Evolutionary conservation across 441 rosid genomes (phyloP), one percentile per base, ranked within the genome.

Genomic region (Gossypium lobatum): DNA sequence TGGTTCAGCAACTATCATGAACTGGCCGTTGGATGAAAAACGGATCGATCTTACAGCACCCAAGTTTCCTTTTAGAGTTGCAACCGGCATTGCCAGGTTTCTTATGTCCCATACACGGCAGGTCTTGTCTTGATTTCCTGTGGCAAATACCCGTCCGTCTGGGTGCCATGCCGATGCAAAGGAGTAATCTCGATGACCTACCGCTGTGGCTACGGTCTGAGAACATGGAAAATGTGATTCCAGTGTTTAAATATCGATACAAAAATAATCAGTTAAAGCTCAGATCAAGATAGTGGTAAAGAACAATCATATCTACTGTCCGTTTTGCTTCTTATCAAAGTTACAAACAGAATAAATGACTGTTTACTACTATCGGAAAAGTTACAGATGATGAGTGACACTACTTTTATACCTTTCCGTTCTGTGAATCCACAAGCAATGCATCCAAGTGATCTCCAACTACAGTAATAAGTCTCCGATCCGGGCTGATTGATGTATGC

Each of bases 161-260:
- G 95, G 92, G 17, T 90, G 92, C 95, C 95, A 90, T n/a, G 91
- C 95, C 0, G 95, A 88, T 48, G 91, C 77, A 8, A 90, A 90
- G 53, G 95, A 88, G 72, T 90, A 90, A 77, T 90, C 95, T 17
- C 84, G 74, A 78, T 90, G 92, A 64, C 95, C 95, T 9, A 25
- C 74, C 42, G 76, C 70, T 0, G 73, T 18, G 26, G 75, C 78
- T 21, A 81, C 6, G 26, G 76, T 82, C 84, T 73, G 59, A 85
- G 80, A 16, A 58, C 72, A 80, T 74, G 75, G 16, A 23, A 69
- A 57, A 55, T 18, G 3, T 20, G 26, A 55, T 2, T 55, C 26
- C 17, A 52, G 8, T 4, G 20, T 52, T 52, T 5, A 52, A 16
- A 52, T 4, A 4, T 13, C 0, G 8, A 50, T 50, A 14, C 18